These are phyloP conservation scores for Umbilicus rupestris DNA, from an alignment of 164 flowering plant species.

Conservation along the genomic window DNA sequence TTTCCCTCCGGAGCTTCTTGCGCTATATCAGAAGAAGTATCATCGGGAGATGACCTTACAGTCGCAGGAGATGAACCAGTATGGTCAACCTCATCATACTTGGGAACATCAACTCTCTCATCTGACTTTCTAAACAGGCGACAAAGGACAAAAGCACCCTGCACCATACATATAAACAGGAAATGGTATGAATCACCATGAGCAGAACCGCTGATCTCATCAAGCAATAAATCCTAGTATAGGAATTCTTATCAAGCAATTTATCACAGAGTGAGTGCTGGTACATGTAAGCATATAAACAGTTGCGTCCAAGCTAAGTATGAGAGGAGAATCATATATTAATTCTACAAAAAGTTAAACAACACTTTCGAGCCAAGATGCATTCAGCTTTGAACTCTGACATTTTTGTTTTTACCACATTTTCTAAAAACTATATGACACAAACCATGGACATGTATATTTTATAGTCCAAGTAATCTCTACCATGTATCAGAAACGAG, in stretches of 20 bases:
- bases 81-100: constrained; percentile 28
- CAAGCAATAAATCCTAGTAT: neutral
- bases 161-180: constrained; percentile 11
- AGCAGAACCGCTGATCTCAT: neutral
- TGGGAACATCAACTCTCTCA: constrained; percentile 17
- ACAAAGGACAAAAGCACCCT: constrained; percentile 35
- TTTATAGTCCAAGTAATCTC: too few species aligned
- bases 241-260: neutral
- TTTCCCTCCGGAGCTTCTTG: constrained; percentile 17
- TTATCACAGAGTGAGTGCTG: neutral
- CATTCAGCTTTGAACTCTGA: neutral
- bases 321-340: neutral
- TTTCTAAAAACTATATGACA: too few species aligned
- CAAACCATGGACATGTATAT: too few species aligned
- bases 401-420: neutral
- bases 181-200: neutral
- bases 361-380: neutral
- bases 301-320: neutral
- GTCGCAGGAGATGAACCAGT: constrained; percentile 20
- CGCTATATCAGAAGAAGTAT: constrained; percentile 23
- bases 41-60: constrained; percentile 26
- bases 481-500: too few species aligned
- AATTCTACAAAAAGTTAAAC: neutral
- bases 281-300: neutral
- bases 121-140: constrained; percentile 33